Base-by-base conservation (phyloP, 2,329 filamentous ascomycete species). In the Phoma sp. region DNA sequence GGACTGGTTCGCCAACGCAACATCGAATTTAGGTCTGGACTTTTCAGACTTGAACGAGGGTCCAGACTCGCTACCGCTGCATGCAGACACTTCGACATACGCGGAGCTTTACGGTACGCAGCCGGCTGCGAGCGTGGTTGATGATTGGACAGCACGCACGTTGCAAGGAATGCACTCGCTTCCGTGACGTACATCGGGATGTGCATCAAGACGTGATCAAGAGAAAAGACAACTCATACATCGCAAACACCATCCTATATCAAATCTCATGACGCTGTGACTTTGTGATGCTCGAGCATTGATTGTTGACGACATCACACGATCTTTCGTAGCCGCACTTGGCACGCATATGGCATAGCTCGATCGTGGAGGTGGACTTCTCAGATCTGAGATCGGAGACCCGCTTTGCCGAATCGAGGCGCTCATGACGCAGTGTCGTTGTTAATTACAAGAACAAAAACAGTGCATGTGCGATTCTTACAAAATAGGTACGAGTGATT, bases 361-460 rank as follows among this genome's bases (percentile, higher is more conserved):
- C 54, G 59, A 58, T 64, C 61, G 51, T 58, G 36, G 41, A 33
- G 35, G 39, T 43, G 46, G n/a, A 33, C 47, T 21, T 50, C 44
- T 22, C 35, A 60, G 51, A 61, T 67, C 60, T 59, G 29, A 29
- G 47, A 56, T 56, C 53, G 38, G 29, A 27, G 33, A 25, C 27
- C 47, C 48, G 56, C 57, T 68, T 15, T 69, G 60, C 67, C 61
- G 40, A 57, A 52, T 70, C 65, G 45, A 62, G 61, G 57, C 45
- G 48, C 58, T 69, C 64, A 72, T 73, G 69, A 73, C 70, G 70
- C 69, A 71, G 60, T 58, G 50, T 60, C 53, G 46, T 37, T 51
- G 51, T 46, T 51, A 39, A 50, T 46, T 51, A 39, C 39, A 54
- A 56, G 58, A 43, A 45, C 46, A 51, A 43, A 55, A 38, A 51